Conservation (phyloP, 345 rosid genomes). For the Syzygium oleosum region DNA sequence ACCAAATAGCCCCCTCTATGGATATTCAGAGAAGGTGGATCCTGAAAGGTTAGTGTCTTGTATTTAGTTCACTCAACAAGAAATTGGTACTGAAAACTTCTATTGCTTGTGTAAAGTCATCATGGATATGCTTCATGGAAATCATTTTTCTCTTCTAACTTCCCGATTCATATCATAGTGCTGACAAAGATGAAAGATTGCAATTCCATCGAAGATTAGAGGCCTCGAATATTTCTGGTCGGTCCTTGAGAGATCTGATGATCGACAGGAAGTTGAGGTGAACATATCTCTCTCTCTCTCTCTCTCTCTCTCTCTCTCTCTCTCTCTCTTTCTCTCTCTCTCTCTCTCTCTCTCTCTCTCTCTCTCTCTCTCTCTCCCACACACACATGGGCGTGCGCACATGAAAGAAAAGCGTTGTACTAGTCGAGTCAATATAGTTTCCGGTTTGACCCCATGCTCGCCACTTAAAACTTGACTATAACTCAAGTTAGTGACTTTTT, state of each 20-base stretch:
- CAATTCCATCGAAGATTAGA: slow-evolving; percentile 58
- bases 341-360: background rate
- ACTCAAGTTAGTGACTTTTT: background rate
- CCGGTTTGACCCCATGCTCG: background rate
- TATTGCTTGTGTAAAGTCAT: background rate
- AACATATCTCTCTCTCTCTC: background rate
- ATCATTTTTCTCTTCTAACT: slow-evolving; percentile 7
- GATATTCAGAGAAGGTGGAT: slow-evolving; percentile 59
- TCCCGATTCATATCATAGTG: slow-evolving; percentile 31
- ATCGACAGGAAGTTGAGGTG: slow-evolving; percentile 78
- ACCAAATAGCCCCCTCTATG: slow-evolving; percentile 96
- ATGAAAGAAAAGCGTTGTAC: background rate
- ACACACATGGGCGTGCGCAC: background rate
- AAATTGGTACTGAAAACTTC: background rate
- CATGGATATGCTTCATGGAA: background rate
- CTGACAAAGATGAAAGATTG: slow-evolving; percentile 74
- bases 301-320: background rate
- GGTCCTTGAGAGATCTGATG: slow-evolving; percentile 64
- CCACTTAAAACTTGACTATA: background rate
- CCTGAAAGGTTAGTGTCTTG: slow-evolving; percentile 51
- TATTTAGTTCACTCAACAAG: background rate
- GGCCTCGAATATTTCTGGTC: slow-evolving; percentile 55
- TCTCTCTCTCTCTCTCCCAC: background rate
- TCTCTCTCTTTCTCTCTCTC: fast-evolving
- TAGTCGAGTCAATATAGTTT: background rate